Percentiles rank a stretch among this genome's conserved stretches.
Evolutionary conservation across 2,329 filamentous ascomycete genomes (phyloP).

Genomic region (Zalaria obscura): DNA sequence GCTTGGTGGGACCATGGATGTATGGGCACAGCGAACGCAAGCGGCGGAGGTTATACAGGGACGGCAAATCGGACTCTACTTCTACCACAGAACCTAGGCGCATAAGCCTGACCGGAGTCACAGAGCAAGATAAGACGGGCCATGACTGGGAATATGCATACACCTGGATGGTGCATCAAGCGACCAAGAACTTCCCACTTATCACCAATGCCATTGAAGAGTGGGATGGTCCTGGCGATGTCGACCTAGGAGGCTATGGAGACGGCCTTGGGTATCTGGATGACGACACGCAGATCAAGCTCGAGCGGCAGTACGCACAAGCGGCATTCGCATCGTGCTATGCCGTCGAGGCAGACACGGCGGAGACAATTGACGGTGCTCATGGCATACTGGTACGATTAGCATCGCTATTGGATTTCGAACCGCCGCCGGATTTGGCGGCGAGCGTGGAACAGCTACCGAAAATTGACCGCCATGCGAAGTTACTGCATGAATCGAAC

Average conservation of each 20-base stretch:
- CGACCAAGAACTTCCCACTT: slow-evolving; percentile 45
- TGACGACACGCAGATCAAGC: slow-evolving; percentile 43
- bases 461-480: slow-evolving; percentile 22
- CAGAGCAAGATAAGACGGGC: slow-evolving; percentile 24
- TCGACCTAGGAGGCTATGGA: slow-evolving; percentile 50
- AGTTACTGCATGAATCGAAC: slow-evolving; percentile 17
- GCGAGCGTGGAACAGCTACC: slow-evolving; percentile 28
- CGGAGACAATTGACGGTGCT: slow-evolving; percentile 44
- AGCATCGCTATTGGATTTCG: slow-evolving; percentile 44
- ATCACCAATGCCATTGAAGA: slow-evolving; percentile 50
- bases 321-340: slow-evolving; percentile 56
- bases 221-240: slow-evolving; percentile 60
- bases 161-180: slow-evolving; percentile 50
- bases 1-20: slow-evolving; percentile 60
- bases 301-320: slow-evolving; percentile 52
- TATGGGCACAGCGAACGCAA: slow-evolving; percentile 50
- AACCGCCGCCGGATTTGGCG: slow-evolving; percentile 36
- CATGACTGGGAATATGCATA: slow-evolving; percentile 57
- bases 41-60: slow-evolving; percentile 24
- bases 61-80: slow-evolving; percentile 6
- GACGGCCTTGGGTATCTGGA: slow-evolving; percentile 39
- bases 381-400: slow-evolving; percentile 48
- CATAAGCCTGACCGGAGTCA: slow-evolving; percentile 14
- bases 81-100: background rate
- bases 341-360: slow-evolving; percentile 44